These are phyloP conservation scores for Cytospora piceae DNA, from an alignment of 2,329 filamentous ascomycete species.

Conservation along the genomic window DNA sequence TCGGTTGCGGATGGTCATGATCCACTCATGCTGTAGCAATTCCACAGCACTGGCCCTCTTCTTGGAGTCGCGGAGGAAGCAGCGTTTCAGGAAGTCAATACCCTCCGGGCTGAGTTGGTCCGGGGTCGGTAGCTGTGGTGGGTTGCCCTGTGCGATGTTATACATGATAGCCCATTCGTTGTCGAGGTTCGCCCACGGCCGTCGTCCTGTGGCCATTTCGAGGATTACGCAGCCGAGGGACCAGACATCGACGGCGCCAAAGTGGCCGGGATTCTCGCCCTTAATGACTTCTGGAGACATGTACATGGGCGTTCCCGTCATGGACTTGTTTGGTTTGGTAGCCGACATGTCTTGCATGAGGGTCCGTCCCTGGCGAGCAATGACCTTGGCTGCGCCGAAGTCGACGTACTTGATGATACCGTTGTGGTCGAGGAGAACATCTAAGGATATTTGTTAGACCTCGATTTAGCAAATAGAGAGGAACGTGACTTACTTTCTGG, in stretches of 20 bases:
- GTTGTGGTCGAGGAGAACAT: conserved; percentile 95
- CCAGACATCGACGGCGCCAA: conserved; percentile 93
- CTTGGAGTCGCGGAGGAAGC: conserved; percentile 83
- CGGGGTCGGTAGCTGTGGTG: conserved; percentile 76
- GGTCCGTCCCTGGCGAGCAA: conserved; percentile 90
- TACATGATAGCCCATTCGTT: conserved; percentile 99
- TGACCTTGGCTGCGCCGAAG: conserved; percentile 96
- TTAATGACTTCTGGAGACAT: conserved; percentile 99
- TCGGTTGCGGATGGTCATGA: conserved; percentile 66
- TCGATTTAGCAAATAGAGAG: not conserved
- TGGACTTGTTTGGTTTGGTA: conserved; percentile 77
- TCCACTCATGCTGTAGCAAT: conserved; percentile 93
- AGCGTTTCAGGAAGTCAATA: conserved; percentile 84
- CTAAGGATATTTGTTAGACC: conserved; percentile 46
- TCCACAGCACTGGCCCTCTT: conserved; percentile 83
- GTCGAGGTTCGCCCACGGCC: conserved; percentile 93
- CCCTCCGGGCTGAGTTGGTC: conserved; percentile 86
- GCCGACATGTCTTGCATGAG: conserved; percentile 68
- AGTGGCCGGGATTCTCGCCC: conserved; percentile 77
- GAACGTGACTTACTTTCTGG: conserved; percentile 76
- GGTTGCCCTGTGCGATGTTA: conserved; percentile 97
- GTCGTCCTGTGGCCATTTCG: conserved; percentile 94
- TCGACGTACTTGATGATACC: conserved; percentile 99
- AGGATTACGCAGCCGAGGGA: conserved; percentile 94
- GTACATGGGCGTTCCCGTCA: conserved; percentile 99